phyloP scores from a whole-genome alignment of 2,329 filamentous ascomycete genomes.

The Hymenotorrendiella dingleyae region DNA sequence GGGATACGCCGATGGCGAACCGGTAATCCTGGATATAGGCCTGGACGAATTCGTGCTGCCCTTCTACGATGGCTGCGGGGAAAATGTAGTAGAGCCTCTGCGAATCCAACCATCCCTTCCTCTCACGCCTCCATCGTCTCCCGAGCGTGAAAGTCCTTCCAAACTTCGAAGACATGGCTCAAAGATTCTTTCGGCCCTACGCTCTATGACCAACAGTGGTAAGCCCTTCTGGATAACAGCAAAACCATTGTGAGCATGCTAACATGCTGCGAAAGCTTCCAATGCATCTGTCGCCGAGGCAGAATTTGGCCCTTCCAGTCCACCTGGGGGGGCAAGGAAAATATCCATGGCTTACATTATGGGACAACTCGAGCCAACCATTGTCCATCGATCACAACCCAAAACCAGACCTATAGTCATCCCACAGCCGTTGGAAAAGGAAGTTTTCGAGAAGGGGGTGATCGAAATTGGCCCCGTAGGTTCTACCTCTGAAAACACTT shows the following conservation, averaged over 20 bases:
- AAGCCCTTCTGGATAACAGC: conserved; percentile 4
- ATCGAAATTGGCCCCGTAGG: conserved; percentile 19
- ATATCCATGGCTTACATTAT: conserved; percentile 38
- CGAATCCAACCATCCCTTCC: background rate
- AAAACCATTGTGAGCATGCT: background rate
- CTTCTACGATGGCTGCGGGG: conserved; percentile 2
- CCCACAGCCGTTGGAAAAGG: conserved; percentile 33
- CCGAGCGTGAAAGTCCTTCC: conserved; percentile 25
- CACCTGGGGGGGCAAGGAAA: conserved; percentile 22
- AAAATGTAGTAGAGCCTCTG: background rate
- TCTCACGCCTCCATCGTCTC: conserved; percentile 23
- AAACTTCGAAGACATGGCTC: conserved; percentile 38
- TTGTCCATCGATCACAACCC: conserved; percentile 36
- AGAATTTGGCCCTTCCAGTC: conserved; percentile 3
- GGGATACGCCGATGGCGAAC: conserved; percentile 1
- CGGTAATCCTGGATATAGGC: background rate
- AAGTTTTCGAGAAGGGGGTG: conserved; percentile 26
- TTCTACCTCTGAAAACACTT: conserved; percentile 25
- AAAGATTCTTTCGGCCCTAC: conserved; percentile 37
- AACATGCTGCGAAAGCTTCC: conserved; percentile 11
- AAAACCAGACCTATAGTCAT: conserved; percentile 34
- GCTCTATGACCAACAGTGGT: conserved; percentile 37
- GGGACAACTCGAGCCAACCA: conserved; percentile 35
- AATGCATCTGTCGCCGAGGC: conserved; percentile 13
- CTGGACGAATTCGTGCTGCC: no score